Percentiles rank a stretch among this genome's conserved stretches.
phyloP scores from a whole-genome alignment of 2,329 filamentous ascomycete species.

The Paraphoma chrysanthemicola region DNA sequence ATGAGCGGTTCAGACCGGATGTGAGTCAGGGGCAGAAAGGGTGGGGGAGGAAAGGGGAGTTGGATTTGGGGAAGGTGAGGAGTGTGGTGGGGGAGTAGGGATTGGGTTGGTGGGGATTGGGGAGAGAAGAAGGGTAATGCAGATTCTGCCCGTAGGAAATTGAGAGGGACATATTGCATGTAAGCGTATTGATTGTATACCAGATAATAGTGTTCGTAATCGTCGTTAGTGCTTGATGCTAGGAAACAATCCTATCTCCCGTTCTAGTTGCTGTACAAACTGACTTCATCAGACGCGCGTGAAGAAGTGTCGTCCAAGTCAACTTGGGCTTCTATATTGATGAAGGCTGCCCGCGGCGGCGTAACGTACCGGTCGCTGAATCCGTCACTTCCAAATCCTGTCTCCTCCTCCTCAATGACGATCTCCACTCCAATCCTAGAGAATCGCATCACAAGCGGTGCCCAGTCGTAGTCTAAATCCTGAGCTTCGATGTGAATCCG shows the following conservation, averaged over 20 bases:
- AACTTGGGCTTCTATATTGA: background rate
- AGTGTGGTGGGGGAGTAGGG: background rate
- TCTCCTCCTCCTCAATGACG: constrained; percentile 5
- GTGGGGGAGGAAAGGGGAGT: constrained; percentile 38
- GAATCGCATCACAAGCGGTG: constrained; percentile 10
- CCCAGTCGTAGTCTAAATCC: constrained; percentile 16
- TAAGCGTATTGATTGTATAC: too few species aligned
- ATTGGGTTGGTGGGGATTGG: too few species aligned
- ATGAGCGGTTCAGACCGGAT: constrained; percentile 37
- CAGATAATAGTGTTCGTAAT: too few species aligned
- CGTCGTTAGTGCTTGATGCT: too few species aligned
- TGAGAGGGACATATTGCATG: too few species aligned
- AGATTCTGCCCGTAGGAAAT: too few species aligned
- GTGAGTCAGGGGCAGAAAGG: constrained; percentile 35
- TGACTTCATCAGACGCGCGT: constrained; percentile 19
- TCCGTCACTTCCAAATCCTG: constrained; percentile 2
- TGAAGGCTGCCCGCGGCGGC: background rate
- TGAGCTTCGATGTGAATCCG: constrained; percentile 6
- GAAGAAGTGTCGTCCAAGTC: constrained; percentile 5
- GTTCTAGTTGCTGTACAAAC: constrained; percentile 16
- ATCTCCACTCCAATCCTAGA: constrained; percentile 12
- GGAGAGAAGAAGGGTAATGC: too few species aligned
- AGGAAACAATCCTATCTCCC: too few species aligned
- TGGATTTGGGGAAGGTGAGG: constrained; percentile 20
- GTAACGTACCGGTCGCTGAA: constrained; percentile 7